phyloP scores from a whole-genome alignment of 2,329 filamentous ascomycete species.

The Escovopsis sp. region DNA sequence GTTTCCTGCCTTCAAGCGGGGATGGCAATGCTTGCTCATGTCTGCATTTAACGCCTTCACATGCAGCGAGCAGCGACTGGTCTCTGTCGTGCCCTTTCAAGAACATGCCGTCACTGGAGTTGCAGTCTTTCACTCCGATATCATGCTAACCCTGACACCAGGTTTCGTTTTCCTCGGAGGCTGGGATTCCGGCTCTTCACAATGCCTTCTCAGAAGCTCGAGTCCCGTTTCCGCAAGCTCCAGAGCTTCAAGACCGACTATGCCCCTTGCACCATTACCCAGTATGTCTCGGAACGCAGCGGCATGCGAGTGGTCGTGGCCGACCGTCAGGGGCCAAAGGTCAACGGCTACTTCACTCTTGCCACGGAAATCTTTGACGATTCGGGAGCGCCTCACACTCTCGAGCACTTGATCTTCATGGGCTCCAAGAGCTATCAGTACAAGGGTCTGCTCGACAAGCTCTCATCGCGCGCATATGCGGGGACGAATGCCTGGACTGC shows the following conservation, averaged over 20 bases:
- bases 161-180: slow-evolving; percentile 4
- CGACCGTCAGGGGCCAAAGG: slow-evolving; percentile 85
- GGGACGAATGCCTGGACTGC: slow-evolving; percentile 95
- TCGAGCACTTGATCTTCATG: slow-evolving; percentile 77
- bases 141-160: slow-evolving; percentile 7
- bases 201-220: slow-evolving; percentile 39
- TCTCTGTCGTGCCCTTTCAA: too few species aligned
- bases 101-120: too few species aligned
- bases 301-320: slow-evolving; percentile 91
- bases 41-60: too few species aligned
- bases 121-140: too few species aligned
- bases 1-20: too few species aligned
- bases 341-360: slow-evolving; percentile 86
- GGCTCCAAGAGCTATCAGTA: slow-evolving; percentile 88
- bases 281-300: slow-evolving; percentile 90
- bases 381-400: slow-evolving; percentile 76
- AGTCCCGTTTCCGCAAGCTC: slow-evolving; percentile 61
- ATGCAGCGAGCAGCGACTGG: too few species aligned
- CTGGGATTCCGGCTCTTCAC: not conserved
- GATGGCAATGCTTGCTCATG: too few species aligned
- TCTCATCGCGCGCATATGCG: slow-evolving; percentile 86
- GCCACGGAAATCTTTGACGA: slow-evolving; percentile 97
- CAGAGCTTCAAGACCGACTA: slow-evolving; percentile 84
- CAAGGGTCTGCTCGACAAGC: slow-evolving; percentile 88
- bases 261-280: slow-evolving; percentile 72